These are phyloP conservation scores for Aaosphaeria arxii DNA, from an alignment of 2,329 filamentous ascomycete species.

Conservation along the genomic window DNA sequence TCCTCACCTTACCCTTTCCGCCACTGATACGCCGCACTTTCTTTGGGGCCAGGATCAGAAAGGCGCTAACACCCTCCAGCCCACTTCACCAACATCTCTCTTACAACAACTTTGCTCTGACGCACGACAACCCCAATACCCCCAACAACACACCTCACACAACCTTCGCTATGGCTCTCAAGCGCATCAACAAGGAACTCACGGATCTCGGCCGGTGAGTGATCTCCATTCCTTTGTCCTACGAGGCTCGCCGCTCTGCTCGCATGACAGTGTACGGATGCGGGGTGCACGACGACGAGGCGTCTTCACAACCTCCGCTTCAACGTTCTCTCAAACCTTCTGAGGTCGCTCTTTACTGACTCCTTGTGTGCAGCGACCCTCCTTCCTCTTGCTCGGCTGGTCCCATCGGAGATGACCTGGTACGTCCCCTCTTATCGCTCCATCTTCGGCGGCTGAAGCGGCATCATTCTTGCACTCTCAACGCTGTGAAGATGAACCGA, in stretches of 20 bases:
- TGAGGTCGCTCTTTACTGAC: conserved; percentile 29
- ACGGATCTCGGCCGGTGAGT: conserved; percentile 81
- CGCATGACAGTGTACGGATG: conserved; percentile 36
- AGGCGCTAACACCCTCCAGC: conserved; percentile 32
- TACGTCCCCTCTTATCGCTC: conserved; percentile 54
- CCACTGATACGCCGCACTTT: conserved; percentile 32
- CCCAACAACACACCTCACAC: conserved; percentile 17
- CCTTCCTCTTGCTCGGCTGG: conserved; percentile 98
- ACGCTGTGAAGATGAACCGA: neutral
- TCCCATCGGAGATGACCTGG: conserved; percentile 94
- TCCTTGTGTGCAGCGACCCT: conserved; percentile 67
- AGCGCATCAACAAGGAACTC: conserved; percentile 94
- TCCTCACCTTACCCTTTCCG: neutral
- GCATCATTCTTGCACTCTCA: conserved; percentile 13
- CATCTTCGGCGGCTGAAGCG: conserved; percentile 28
- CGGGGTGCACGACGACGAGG: conserved; percentile 24
- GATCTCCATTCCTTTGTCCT: conserved; percentile 11
- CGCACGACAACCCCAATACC: conserved; percentile 1
- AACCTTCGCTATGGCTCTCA: conserved; percentile 67
- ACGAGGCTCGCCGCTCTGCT: conserved; percentile 26
- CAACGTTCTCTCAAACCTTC: neutral
- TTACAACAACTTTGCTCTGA: conserved; percentile 7
- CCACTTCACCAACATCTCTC: conserved; percentile 30
- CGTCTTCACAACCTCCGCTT: conserved; percentile 6
- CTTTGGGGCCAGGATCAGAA: conserved; percentile 22